Evolutionary conservation across 2,329 filamentous ascomycete species (phyloP), one percentile per base, ranked within the genome.

Genomic region (Dactylellina drechsleri): DNA sequence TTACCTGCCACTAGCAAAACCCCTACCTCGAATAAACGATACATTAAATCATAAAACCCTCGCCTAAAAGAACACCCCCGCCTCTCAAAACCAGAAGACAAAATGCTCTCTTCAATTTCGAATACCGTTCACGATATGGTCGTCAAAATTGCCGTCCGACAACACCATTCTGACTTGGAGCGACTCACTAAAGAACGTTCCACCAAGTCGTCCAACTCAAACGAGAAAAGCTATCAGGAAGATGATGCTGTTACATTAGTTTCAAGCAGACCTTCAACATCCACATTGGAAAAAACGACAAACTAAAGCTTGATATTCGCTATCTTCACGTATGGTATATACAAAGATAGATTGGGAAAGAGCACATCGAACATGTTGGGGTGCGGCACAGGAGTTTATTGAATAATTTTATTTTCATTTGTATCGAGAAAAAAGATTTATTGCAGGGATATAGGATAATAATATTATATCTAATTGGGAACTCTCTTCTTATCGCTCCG

Each of bases 91-190:
- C 12, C 15, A 36, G 10, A 7, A 36, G 31, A 10, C 10, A 56
- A 36, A 40, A 66, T 66, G 61, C 61, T 66, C 23, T 56, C 50
- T 10, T 16, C 61, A 20, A 57, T 57, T 15, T 66, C 61, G 6
- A 66, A 57, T 45, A 50, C 61, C 10, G 28, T 66, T 4, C 50
- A 66, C 52, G 61, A 66, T 40, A 8, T 57, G 3, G 50, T 66
- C 12, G 50, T 66, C 52, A 66, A 66, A 28, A 40, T 66, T n/a
- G 61, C 61, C 3, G 41, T 66, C 5, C 43, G 31, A 20, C 61
- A 66, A 49, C 61, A 66, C 23, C 15, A 66, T 5, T 45, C 43
- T 7, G 50, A 66, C 2, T 36, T 66, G 4, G 31, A 57, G 18
- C 26, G 45, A n/a, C 6, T 50, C 10, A 66, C 57, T 47, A 36